These are phyloP conservation scores for Skeletonema potamos DNA, from an alignment of 108 stramenopile genomes.

Conservation along the genomic window DNA sequence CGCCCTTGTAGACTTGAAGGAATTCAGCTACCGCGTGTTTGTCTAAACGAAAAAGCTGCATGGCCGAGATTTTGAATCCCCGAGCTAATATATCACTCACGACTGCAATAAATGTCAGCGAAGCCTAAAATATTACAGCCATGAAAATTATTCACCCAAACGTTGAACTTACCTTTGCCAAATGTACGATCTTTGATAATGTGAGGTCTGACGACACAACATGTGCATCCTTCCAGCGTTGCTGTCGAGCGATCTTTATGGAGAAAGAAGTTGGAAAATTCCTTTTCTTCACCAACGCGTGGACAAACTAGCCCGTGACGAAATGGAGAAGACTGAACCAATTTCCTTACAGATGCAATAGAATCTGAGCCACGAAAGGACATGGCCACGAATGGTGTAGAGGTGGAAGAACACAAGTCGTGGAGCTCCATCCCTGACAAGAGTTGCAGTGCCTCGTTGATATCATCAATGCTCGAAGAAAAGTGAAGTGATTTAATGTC, in stretches of 20 bases:
- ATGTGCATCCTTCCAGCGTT: constrained; percentile 71
- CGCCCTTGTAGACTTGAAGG: constrained; percentile 67
- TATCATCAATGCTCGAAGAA: constrained; percentile 13
- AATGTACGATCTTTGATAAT: constrained; percentile 51
- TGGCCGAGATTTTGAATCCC: constrained; percentile 62
- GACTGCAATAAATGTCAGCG: no score
- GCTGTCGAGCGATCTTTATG: constrained; percentile 38
- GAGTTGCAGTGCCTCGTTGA: constrained; percentile 10
- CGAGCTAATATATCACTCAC: constrained; percentile 44
- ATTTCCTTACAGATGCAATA: constrained; percentile 2
- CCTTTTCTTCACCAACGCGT: constrained; percentile 3
- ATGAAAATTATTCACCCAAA: no score
- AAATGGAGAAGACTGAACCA: constrained; percentile 31
- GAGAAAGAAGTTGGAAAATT: constrained; percentile 23
- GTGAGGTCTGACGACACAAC: constrained; percentile 77
- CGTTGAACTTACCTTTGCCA: no score
- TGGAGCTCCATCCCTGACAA: constrained; percentile 11
- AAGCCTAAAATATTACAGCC: no score
- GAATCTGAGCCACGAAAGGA: constrained; percentile 31
- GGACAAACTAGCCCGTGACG: constrained; percentile 8
- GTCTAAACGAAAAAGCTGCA: constrained; percentile 55
- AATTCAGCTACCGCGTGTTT: constrained; percentile 61
- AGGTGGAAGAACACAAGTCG: constrained; percentile 14
- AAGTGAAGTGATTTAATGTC: constrained; percentile 39
- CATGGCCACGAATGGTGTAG: constrained; percentile 22